Percentiles rank a stretch among this genome's conserved stretches.
Evolutionary conservation across 306 rosid genomes (phyloP).

Genomic region (Vigna trinervia): DNA sequence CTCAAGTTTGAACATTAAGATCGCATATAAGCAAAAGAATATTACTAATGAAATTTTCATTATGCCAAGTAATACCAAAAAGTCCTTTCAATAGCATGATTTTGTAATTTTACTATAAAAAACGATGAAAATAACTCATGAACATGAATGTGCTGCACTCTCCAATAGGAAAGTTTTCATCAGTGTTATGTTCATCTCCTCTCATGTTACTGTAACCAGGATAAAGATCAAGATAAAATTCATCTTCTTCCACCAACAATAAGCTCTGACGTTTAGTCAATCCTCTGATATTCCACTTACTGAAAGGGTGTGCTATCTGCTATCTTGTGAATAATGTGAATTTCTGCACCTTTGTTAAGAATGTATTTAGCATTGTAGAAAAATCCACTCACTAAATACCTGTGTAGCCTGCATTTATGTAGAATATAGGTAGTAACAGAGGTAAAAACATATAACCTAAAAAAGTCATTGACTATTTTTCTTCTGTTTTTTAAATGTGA

Average conservation of each 20-base stretch:
- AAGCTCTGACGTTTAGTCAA: conserved; percentile 21
- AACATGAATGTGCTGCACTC: not conserved
- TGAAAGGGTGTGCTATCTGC: conserved; percentile 43
- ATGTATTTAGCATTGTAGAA: not conserved
- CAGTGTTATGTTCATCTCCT: not conserved
- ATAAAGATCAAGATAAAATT: not conserved
- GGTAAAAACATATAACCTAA: no score
- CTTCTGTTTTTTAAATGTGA: no score
- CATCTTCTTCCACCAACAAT: not conserved
- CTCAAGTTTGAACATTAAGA: not conserved
- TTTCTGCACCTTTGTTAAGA: conserved; percentile 34
- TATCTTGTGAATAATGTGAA: conserved; percentile 61
- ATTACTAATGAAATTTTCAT: not conserved
- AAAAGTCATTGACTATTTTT: no score
- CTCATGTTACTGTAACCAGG: conserved; percentile 45
- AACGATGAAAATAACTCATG: not conserved
- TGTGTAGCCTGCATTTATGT: not conserved
- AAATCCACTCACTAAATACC: not conserved
- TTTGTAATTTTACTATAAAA: not conserved
- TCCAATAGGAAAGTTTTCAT: conserved; percentile 39
- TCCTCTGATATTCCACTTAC: conserved; percentile 41
- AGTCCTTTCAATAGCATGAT: not conserved
- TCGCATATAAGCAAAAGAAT: not conserved
- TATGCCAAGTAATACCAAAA: not conserved
- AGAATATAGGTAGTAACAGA: no score